Conservation (phyloP, 2,329 filamentous ascomycete genomes). For the Fusarium ambrosium region DNA sequence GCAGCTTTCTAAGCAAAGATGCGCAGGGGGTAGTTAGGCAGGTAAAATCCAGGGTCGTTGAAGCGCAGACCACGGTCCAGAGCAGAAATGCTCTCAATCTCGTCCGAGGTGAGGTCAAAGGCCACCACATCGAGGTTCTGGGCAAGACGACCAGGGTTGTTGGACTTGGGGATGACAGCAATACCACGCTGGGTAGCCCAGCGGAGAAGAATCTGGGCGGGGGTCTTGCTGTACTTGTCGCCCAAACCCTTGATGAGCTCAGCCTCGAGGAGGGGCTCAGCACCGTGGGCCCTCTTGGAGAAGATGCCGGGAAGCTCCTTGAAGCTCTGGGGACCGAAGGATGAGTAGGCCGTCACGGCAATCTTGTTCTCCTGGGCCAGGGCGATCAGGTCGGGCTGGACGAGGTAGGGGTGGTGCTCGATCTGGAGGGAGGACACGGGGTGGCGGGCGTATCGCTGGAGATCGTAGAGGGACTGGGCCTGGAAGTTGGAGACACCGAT, state of each 20-base stretch:
- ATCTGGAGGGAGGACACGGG: conserved; percentile 71
- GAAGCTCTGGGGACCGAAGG: conserved; percentile 70
- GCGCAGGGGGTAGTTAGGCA: conserved; percentile 60
- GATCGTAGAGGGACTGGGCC: conserved; percentile 69
- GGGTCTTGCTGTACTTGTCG: conserved; percentile 67
- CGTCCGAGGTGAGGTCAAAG: conserved; percentile 67
- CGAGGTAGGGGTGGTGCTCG: conserved; percentile 78
- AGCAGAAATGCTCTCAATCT: conserved; percentile 68
- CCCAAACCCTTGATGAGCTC: conserved; percentile 64
- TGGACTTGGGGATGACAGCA: conserved; percentile 75
- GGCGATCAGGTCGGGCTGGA: conserved; percentile 68
- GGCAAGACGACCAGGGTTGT: conserved; percentile 61
- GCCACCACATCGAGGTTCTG: conserved; percentile 69
- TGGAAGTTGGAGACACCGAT: conserved; percentile 87
- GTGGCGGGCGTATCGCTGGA: conserved; percentile 70
- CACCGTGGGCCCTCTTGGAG: conserved; percentile 46
- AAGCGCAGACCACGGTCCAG: conserved; percentile 70
- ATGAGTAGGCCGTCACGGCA: conserved; percentile 74
- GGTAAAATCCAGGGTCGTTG: conserved; percentile 63
- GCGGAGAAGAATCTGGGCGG: conserved; percentile 75
- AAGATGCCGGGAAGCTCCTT: conserved; percentile 48
- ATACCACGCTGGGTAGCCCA: conserved; percentile 77
- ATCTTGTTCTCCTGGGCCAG: conserved; percentile 70
- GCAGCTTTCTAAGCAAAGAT: conserved; percentile 59
- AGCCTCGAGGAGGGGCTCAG: conserved; percentile 49